Evolutionary conservation across 495 filamentous ascomycete genomes (phyloP), one percentile per base, ranked within the genome.

Genomic region (Penicillium atrosanguineum): DNA sequence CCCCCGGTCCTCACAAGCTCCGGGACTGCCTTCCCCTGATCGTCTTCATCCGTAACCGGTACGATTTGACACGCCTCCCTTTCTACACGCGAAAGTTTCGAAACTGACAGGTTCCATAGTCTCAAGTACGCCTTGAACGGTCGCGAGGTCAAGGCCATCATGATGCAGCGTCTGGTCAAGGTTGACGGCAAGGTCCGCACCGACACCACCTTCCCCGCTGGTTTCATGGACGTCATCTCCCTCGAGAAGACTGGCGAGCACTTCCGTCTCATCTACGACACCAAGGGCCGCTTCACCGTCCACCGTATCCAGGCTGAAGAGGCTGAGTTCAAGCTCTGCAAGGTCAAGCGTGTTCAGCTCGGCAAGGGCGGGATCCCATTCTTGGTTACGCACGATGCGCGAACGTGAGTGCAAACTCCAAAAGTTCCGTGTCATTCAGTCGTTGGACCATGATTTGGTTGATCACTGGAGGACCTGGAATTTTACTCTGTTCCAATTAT

Each of bases 341-440:
- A 97, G 83, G 95, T 97, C 82, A 97, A 96, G 89, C 84, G 91
- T 63, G 94, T 97, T 40, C 95, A 98, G 83, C 86, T 98, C 67
- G 95, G 94, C 83, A 90, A 89, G 76, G 95, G 94, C 79, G 94
- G 93, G 79, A 94, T 98, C 84, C 94, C 94, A 89, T 97, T 95
- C 90, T 96, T 97, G 89, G 94, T 97, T 88, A 97, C 95, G 90
- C 95, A 97, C 86, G 94, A 98, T 90, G 94, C 95, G 79, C 86
- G 94, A 89, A 98, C 95, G 92, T 97, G 80, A 94, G 92, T 88
- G 75, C 85, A 84, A 60, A 62, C 73, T 72, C 68, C 61, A 62
- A 53, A 82, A 87, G 78, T 84, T 85, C 83, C 82, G 87, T 83
- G 88, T 92, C 91, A 89, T 87, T 95, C 91, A 95, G 91, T 85